Percentiles rank a stretch among this genome's conserved stretches.
These are phyloP conservation scores for Nicotiana noctiflora DNA, from an alignment of 257 asterid species.

Conservation along the genomic window DNA sequence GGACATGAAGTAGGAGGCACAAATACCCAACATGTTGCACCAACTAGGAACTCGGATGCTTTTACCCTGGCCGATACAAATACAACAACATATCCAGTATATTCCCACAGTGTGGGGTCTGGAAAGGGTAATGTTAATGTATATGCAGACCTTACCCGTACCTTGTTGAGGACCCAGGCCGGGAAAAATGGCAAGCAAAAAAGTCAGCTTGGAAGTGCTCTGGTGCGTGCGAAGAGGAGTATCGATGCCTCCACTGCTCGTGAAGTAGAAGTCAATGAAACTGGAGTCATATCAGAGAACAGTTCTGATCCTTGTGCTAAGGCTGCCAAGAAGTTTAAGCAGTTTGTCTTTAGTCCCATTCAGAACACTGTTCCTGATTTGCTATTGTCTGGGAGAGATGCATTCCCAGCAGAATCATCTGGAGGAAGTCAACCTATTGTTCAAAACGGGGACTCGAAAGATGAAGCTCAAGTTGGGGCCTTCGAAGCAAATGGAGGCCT, in stretches of 20 bases:
- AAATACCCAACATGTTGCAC: constrained; percentile 7
- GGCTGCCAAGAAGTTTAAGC: constrained; percentile 38
- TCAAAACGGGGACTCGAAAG: constrained; percentile 3
- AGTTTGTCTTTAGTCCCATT: constrained; percentile 11
- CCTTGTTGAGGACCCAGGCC: neutral
- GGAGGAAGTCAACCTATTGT: constrained; percentile 2
- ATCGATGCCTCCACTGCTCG: constrained; percentile 15
- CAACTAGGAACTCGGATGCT: constrained; percentile 12
- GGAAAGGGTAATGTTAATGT: too few relatives aligned
- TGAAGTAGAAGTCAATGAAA: constrained; percentile 19
- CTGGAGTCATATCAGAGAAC: constrained; percentile 11
- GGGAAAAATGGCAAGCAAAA: constrained; percentile 17
- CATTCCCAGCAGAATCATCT: constrained; percentile 4
- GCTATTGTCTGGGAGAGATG: constrained; percentile 16
- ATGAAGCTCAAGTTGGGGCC: constrained; percentile 10
- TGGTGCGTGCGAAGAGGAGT: constrained; percentile 27
- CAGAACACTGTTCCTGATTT: constrained; percentile 15
- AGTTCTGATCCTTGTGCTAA: constrained; percentile 21
- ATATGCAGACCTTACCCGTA: too few relatives aligned
- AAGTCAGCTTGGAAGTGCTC: constrained; percentile 24
- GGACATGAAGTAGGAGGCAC: constrained; percentile 10
- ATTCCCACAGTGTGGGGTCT: too few relatives aligned
- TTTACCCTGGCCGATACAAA: constrained; percentile 11
- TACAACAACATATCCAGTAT: neutral
- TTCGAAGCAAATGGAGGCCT: constrained; percentile 13